A percentile compares a stretch with the other conserved stretches of the same genome.
phyloP scores from a whole-genome alignment of 257 asterid genomes.

The Fraxinus anomala region DNA sequence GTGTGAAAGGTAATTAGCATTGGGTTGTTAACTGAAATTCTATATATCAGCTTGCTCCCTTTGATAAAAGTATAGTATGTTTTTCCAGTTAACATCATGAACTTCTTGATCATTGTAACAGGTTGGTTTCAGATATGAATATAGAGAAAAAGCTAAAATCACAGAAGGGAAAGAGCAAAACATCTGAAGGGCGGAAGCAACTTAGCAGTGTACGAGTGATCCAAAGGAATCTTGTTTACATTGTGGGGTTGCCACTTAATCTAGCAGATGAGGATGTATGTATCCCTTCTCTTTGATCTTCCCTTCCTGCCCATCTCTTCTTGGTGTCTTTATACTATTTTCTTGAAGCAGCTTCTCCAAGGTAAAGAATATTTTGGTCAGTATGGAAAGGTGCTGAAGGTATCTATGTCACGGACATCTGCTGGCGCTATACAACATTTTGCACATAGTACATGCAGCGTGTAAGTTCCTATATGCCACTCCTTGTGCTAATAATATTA shows the following conservation, averaged over 20 bases:
- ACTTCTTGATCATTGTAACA: conserved; percentile 32
- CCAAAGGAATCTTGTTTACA: conserved; percentile 90
- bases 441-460: conserved; percentile 90
- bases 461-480: conserved; percentile 53
- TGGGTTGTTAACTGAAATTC: conserved; percentile 16
- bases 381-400: conserved; percentile 94
- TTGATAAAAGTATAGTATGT: conserved; percentile 8
- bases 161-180: conserved; percentile 74
- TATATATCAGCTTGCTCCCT: conserved; percentile 10
- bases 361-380: conserved; percentile 74
- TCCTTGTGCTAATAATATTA: not conserved
- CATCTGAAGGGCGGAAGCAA: conserved; percentile 83
- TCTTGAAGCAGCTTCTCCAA: conserved; percentile 75
- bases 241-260: conserved; percentile 88
- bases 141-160: conserved; percentile 66
- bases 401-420: conserved; percentile 87
- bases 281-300: conserved; percentile 8
- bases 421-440: conserved; percentile 89
- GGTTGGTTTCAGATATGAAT: conserved; percentile 74
- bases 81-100: conserved; percentile 17
- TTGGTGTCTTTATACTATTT: conserved; percentile 22
- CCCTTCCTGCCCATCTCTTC: conserved; percentile 5
- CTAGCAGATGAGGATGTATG: conserved; percentile 89
- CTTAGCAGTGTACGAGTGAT: conserved; percentile 86
- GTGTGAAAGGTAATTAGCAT: conserved; percentile 62